A percentile compares a stretch with the other conserved stretches of the same genome.
Evolutionary conservation across 352 stramenopile species (phyloP).

Genomic region (Peronospora belbahrii): DNA sequence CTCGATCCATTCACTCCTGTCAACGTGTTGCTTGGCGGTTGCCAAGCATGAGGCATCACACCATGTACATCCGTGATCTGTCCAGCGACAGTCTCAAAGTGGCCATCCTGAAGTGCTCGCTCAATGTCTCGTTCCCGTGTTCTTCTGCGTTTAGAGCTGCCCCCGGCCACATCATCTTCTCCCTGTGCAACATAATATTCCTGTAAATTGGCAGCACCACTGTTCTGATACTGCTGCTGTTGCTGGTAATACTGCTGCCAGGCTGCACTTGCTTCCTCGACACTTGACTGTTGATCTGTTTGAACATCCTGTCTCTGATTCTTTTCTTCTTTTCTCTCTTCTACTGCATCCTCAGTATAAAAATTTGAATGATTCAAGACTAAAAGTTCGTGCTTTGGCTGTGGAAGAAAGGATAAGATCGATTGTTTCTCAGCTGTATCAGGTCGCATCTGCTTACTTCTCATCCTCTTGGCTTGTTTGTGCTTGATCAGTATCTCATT

Average conservation of each 20-base stretch:
- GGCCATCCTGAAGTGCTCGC: slow-evolving; percentile 53
- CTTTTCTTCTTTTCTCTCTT: slow-evolving; percentile 11
- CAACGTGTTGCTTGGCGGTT: slow-evolving; percentile 31
- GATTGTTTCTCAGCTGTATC: slow-evolving; percentile 4
- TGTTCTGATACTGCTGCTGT: slow-evolving; percentile 31
- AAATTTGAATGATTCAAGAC: not conserved
- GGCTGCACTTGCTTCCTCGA: slow-evolving; percentile 9
- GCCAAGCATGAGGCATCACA: slow-evolving; percentile 40
- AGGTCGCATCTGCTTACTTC: slow-evolving; percentile 26
- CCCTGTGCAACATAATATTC: slow-evolving; percentile 32
- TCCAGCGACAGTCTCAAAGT: slow-evolving; percentile 49
- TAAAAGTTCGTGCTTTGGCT: slow-evolving; percentile 41
- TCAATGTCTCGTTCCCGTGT: slow-evolving; percentile 65
- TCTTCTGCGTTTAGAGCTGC: slow-evolving; percentile 43
- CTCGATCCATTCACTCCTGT: slow-evolving; percentile 5
- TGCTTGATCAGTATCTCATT: slow-evolving; percentile 47
- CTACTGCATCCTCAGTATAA: not conserved
- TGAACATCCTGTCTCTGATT: not conserved
- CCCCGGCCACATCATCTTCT: slow-evolving; percentile 18
- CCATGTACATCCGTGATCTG: slow-evolving; percentile 65
- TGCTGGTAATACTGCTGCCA: slow-evolving; percentile 37
- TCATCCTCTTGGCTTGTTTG: slow-evolving; percentile 32
- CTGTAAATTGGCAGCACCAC: slow-evolving; percentile 13
- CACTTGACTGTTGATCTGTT: slow-evolving; percentile 10
- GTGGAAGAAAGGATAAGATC: slow-evolving; percentile 50